Base-by-base conservation (phyloP, 2,329 filamentous ascomycete genomes). In the Apiospora rasikravindrae region DNA sequence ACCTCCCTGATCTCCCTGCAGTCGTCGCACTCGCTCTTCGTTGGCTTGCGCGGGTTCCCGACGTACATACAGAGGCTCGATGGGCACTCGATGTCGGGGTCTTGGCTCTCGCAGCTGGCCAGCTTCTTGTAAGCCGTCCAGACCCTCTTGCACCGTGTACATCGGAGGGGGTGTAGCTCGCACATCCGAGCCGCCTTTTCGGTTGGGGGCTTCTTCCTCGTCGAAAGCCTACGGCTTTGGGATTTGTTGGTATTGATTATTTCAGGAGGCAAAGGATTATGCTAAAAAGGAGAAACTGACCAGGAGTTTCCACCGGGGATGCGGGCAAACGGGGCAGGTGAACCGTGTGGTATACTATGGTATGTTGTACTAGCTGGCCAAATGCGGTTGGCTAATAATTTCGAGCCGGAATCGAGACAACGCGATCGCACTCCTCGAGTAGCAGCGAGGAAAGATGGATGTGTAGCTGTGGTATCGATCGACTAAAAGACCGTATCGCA, bases 51-150 rank as follows among this genome's bases (percentile, higher is more conserved):
- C 8, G 77, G 77, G 71, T 79, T 77, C 16, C 82, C 81, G 10
- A 82, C 81, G 70, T 81, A 81, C 81, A 83, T 82, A 73, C 81
- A 81, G n/a, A 84, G 77, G 69, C 74, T 80, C 6, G 77, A 75
- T 13, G 78, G 79, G 69, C 82, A 84, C 26, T 76, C 73, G 19
- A 69, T 74, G 4, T 75, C 75, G 16, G 76, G 75, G n/a, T 81
- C 78, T 66, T 76, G 75, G 70, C 77, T 79, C 70, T 82, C 80
- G 73, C 82, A 84, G 75, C 80, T 82, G 33, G 81, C 79, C 16
- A 83, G 77, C 73, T 81, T 83, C 74, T 76, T 80, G 75, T 79
- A 76, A 26, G 76, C 77, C 68, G 77, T 77, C 81, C 81, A 83
- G 22, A 75, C 76, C 37, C 51, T 72, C 57, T 78, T 78, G 76